These are phyloP conservation scores for Aeschynomene evenia DNA, from an alignment of 306 rosid species.

Conservation along the genomic window DNA sequence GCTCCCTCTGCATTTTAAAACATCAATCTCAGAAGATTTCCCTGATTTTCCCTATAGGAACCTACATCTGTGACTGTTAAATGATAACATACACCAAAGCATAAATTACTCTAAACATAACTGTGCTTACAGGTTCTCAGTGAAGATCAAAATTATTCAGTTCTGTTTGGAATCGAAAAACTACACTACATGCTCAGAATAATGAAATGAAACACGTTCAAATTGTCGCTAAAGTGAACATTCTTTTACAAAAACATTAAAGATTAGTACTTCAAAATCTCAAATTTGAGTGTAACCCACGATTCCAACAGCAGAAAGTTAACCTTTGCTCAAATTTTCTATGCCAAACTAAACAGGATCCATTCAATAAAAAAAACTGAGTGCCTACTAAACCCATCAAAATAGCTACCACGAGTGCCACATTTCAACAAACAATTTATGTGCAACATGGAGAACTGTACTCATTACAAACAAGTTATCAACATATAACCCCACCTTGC, in stretches of 20 bases:
- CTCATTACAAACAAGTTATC: neutral
- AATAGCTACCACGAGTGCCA: neutral
- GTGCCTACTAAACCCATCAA: neutral
- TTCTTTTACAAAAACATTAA: too few species aligned
- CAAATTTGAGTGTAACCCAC: neutral
- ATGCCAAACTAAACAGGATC: neutral
- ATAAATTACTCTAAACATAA: too few species aligned
- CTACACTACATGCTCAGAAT: neutral
- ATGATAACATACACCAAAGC: neutral
- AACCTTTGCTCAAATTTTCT: neutral
- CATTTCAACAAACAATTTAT: constrained; percentile 25
- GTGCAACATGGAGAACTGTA: neutral
- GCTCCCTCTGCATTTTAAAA: constrained; percentile 61
- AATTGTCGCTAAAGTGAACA: neutral
- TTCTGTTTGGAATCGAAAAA: neutral
- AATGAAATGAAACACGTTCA: constrained; percentile 5
- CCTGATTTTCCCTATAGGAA: neutral
- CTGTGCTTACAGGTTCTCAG: neutral
- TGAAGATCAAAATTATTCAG: constrained; percentile 5
- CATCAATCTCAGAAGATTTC: constrained; percentile 15
- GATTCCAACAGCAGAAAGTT: neutral
- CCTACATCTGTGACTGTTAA: neutral
- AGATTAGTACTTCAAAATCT: neutral
- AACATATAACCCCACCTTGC: constrained; percentile 25
- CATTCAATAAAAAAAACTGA: constrained; percentile 10